Evolutionary conservation across 2,329 filamentous ascomycete genomes (phyloP).

Genomic region (Xylariaceae sp.): DNA sequence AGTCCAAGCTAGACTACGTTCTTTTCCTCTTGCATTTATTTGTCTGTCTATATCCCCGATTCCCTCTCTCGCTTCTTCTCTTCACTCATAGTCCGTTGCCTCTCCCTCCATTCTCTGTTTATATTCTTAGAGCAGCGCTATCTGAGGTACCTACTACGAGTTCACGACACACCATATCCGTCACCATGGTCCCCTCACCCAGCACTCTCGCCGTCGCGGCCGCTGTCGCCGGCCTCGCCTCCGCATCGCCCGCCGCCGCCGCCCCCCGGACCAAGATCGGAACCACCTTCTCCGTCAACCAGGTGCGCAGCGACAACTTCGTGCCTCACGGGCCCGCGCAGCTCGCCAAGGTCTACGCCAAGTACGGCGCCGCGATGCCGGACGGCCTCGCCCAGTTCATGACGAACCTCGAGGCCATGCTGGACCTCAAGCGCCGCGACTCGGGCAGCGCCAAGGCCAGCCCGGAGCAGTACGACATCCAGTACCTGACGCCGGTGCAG

Average conservation of each 20-base stretch:
- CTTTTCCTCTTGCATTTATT: no score
- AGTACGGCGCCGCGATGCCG: constrained; percentile 15
- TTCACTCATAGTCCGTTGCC: no score
- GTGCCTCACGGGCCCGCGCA: constrained; percentile 11
- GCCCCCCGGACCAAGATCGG: constrained; percentile 6
- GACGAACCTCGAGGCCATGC: constrained; percentile 6
- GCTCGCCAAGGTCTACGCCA: constrained; percentile 18
- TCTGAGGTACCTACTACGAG: not conserved
- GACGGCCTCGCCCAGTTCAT: constrained; percentile 8
- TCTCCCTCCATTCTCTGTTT: no score
- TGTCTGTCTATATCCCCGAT: no score
- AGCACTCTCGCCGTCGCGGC: constrained; percentile 12
- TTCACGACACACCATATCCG: not conserved
- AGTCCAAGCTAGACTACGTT: no score
- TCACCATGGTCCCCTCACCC: constrained; percentile 12
- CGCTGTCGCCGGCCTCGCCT: constrained; percentile 10
- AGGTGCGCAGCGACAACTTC: constrained; percentile 16
- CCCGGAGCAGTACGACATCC: constrained; percentile 13
- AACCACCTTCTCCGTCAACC: constrained; percentile 12
- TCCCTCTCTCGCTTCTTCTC: no score
- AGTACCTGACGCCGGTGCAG: constrained; percentile 20
- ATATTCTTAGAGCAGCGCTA: no score
- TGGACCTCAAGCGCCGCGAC: constrained; percentile 9
- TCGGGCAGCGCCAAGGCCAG: constrained; percentile 7
- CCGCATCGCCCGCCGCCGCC: constrained; percentile 13